Base-by-base conservation (phyloP, 768 basidiomycete species). In the Favolaschia claudopus region DNA sequence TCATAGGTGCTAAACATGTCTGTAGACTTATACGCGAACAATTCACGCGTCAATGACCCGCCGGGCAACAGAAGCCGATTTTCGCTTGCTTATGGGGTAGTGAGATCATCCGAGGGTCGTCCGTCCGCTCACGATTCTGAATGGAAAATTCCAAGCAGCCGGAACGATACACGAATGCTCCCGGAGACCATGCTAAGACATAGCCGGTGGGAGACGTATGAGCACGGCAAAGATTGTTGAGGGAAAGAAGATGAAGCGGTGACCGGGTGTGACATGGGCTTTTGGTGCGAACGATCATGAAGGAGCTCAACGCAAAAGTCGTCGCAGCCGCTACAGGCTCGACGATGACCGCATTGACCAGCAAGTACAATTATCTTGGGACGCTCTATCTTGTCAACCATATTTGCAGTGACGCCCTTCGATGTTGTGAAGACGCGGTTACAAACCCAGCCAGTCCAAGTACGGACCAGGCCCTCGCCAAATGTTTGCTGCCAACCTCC, bases 361-460 rank as follows among this genome's bases (percentile, higher is more conserved):
- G 93, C 92, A 69, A 34, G 86, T 76, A 5, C 20, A 42, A 25
- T 17, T 27, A 48, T 19, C 25, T 17, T 47, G 31, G 20, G 6
- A 6, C 14, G 10, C 12, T 39, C 15, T n/a, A 25, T 50, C 27
- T 53, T 66, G 31, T 58, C 64, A 33, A n/a, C n/a, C n/a, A 37
- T 50, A 29, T 29, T 55, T 55, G 10, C 71, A 99, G 96, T 99
- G 97, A 99, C 96, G 3, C 97, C 97, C 4, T 99, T 99, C 73
- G 97, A 99, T 75, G 95, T 99, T 52, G 84, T 99, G 65, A 99
- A 99, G 74, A 99, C 96, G 13, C 87, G 97, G 27, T 79, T 99
- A 17, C 97, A 99, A 73, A 99, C 97, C 0, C 95, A 92, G 71
- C 89, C 89, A n/a, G 77, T 82, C 20, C 72, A 73, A 70, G 77